phyloP scores from a whole-genome alignment of 176 grass and related monocot species.

The Chloris gayana region DNA sequence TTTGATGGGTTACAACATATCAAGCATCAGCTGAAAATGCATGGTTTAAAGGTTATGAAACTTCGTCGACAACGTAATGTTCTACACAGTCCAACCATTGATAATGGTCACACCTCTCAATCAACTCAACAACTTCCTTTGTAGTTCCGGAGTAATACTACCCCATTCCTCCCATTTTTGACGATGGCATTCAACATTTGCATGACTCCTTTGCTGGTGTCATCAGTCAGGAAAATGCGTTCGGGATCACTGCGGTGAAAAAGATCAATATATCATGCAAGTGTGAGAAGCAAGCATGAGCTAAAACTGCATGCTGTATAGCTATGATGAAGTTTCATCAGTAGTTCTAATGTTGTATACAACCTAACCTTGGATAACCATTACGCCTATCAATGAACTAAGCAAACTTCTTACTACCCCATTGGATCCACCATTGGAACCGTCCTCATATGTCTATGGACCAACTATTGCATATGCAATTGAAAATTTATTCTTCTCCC shows the following conservation, averaged over 20 bases:
- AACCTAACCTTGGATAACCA: constrained; percentile 83
- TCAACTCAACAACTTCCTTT: no score
- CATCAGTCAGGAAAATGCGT: constrained; percentile 87
- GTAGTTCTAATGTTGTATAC: not conserved
- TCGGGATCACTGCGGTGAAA: no score
- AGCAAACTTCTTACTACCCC: constrained; percentile 84
- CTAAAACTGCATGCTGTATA: not conserved
- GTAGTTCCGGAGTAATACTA: constrained; percentile 31
- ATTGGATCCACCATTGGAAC: constrained; percentile 39
- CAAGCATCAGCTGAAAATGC: no score
- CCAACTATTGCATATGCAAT: not conserved
- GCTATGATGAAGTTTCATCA: not conserved
- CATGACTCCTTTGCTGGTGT: constrained; percentile 97
- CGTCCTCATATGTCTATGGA: not conserved
- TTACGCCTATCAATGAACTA: constrained; percentile 92
- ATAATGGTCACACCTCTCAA: no score
- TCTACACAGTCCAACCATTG: no score
- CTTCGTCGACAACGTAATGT: no score
- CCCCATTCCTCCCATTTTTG: constrained; percentile 84
- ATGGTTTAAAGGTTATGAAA: no score
- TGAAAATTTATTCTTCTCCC: not conserved
- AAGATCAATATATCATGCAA: not conserved
- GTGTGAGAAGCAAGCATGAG: constrained; percentile 3
- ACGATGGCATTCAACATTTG: constrained; percentile 84
- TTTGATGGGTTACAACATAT: no score